Percentiles rank a stretch among this genome's conserved stretches.
Evolutionary conservation across 306 rosid genomes (phyloP).

Genomic region (Parietaria judaica): DNA sequence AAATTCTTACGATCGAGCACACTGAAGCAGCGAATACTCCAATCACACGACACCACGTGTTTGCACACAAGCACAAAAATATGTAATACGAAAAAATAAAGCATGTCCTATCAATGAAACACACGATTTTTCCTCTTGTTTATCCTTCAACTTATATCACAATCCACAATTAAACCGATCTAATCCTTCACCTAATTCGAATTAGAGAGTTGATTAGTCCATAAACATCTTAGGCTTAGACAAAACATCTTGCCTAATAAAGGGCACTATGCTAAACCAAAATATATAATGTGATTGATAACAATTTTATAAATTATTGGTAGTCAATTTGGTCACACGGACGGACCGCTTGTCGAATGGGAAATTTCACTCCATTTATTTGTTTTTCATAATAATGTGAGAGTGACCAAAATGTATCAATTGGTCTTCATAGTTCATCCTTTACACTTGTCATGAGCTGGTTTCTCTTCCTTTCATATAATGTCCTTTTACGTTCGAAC

Average conservation of each 20-base stretch:
- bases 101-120: too few relatives aligned
- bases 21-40: too few relatives aligned
- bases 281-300: background rate
- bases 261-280: background rate
- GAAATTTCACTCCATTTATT: background rate
- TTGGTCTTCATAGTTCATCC: constrained; percentile 4
- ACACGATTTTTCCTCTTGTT: too few relatives aligned
- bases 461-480: background rate
- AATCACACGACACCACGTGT: too few relatives aligned
- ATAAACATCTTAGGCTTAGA: constrained; percentile 5
- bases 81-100: too few relatives aligned
- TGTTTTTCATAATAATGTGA: background rate
- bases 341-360: background rate
- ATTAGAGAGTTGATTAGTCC: background rate
- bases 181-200: constrained; percentile 6
- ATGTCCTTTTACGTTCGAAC: background rate
- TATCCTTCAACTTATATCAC: background rate
- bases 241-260: constrained; percentile 15
- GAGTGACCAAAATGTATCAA: constrained; percentile 6
- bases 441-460: constrained; percentile 8
- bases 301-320: background rate
- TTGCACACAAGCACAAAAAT: too few relatives aligned
- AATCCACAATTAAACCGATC: background rate
- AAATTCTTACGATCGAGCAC: too few relatives aligned
- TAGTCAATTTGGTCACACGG: constrained; percentile 12